phyloP scores from a whole-genome alignment of 176 grass and related monocot genomes.

The Avena atlantica region DNA sequence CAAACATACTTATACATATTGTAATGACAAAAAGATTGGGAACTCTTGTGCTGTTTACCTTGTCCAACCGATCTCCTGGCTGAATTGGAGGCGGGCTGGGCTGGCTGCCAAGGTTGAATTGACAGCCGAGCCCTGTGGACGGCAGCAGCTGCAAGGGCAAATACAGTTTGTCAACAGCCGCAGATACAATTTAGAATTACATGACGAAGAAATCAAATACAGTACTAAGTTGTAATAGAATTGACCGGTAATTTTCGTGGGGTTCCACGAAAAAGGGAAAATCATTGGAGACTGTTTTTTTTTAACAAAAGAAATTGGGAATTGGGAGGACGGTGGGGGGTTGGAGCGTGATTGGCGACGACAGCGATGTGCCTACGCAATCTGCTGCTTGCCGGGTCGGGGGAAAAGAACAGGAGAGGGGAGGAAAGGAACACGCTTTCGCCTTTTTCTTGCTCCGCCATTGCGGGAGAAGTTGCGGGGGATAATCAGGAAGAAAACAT shows the following conservation, averaged over 20 bases:
- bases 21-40: not conserved
- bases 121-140: constrained; percentile 58
- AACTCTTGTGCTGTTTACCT: not conserved
- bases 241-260: no score
- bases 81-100: constrained; percentile 30
- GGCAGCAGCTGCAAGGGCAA: not conserved
- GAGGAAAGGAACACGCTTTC: constrained; percentile 7
- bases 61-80: not conserved
- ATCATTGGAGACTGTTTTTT: no score
- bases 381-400: no score
- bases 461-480: not conserved
- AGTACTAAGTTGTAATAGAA: no score
- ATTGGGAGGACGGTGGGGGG: constrained; percentile 24
- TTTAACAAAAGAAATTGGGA: no score
- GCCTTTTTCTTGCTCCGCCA: not conserved
- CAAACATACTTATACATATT: no score
- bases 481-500: no score
- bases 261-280: no score
- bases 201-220: not conserved
- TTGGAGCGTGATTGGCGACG: constrained; percentile 21
- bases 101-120: constrained; percentile 53
- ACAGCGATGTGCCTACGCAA: constrained; percentile 1
- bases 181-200: no score
- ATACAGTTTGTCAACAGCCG: no score
- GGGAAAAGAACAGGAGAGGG: not conserved